Base-by-base conservation (phyloP, 768 basidiomycete genomes). In the Strobilomyces dryophilus region DNA sequence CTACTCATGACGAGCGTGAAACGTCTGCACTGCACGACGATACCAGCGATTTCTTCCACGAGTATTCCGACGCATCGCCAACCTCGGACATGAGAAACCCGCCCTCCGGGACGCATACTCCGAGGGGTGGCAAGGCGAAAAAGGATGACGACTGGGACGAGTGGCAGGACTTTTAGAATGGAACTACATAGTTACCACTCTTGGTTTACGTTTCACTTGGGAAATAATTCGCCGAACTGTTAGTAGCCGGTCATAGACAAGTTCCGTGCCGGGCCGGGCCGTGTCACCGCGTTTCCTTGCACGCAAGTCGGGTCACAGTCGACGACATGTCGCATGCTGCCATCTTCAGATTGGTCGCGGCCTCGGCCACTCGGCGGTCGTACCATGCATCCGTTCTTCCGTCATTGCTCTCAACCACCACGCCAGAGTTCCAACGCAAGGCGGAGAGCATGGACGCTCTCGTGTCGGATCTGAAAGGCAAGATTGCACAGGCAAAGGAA, bases 371-470 rank as follows among this genome's bases (percentile, higher is more conserved):
- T 34, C 48, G 58, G 27, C 70, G 76, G 60, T 54, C 62, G 39
- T 89, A 89, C 66, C 86, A 91, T 79, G 79, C 84, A 15, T 80
- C 85, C 2, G 80, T 88, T 14, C 76, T 93, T 20, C 87, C 91
- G 0, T 87, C 87, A 9, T 70, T 83, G 40, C 63, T 92, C 48
- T 89, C 89, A 15, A 75, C 83, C 3, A 65, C 80, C 3, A 82
- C 87, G 3, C 81, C 85, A 8, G 89, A 91, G 61, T 94, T 92
- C 69, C 69, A 71, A 29, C 76, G 78, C 8, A 89, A 83, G 58
- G 72, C 84, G 0, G 73, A 79, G 37, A 77, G 81, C 36, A 91
- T 94, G 90, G 79, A 87, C 52, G 73, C 70, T 21, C 72, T 92
- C 20, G 80, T 92, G 5, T 73, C 76, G 0, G 83, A 87, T 52